Evolutionary conservation across 2,329 filamentous ascomycete genomes (phyloP), one percentile per base, ranked within the genome.

Genomic region (Lachnum nothofagi): DNA sequence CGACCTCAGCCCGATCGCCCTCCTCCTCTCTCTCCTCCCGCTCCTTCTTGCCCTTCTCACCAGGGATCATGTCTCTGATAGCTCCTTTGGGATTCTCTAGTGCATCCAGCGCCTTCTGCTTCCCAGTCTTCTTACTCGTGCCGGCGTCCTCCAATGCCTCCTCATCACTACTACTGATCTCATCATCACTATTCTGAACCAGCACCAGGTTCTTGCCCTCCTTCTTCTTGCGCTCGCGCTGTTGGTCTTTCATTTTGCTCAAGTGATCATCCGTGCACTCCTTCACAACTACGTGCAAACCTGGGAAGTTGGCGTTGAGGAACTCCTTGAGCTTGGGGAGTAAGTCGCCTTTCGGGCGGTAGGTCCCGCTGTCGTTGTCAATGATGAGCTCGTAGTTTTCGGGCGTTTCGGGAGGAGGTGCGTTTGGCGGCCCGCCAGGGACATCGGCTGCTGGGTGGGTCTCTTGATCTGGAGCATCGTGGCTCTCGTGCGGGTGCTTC

Each of bases 311-410:
- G 20, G 67, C 68, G 25, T 82, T 71, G 2, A 97, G 69, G 63
- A 89, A 95, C 9, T 73, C 63, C 44, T 84, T 82, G 1, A 97
- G 73, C 0, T 83, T 65, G 0, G 87, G 86, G 1, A 97, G 76
- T 8, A 88, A 75, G 9, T 82, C 76, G 48, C 86, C 85, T 63
- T 94, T 89, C 0, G 91, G 91, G 0, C 91, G 80, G 67, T 97
- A 97, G 0, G 91, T 97, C 9, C 91, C 91, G 46, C 84, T 89
- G 68, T 95, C 91, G 62, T 97, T 97, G 72, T 97, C 91, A 63
- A 97, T 96, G 55, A 93, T 74, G 7, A 97, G 78, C 65, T 95
- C 86, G 66, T 95, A 97, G 63, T 76, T 74, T 44, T 67, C 64
- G n/a, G 71, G 78, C 48, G 75, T 67, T 12, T 65, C 58, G 0